A percentile compares a stretch with the other conserved stretches of the same genome.
Evolutionary conservation across 495 filamentous ascomycete genomes (phyloP).

Genomic region (Aspergillus haitiensis): DNA sequence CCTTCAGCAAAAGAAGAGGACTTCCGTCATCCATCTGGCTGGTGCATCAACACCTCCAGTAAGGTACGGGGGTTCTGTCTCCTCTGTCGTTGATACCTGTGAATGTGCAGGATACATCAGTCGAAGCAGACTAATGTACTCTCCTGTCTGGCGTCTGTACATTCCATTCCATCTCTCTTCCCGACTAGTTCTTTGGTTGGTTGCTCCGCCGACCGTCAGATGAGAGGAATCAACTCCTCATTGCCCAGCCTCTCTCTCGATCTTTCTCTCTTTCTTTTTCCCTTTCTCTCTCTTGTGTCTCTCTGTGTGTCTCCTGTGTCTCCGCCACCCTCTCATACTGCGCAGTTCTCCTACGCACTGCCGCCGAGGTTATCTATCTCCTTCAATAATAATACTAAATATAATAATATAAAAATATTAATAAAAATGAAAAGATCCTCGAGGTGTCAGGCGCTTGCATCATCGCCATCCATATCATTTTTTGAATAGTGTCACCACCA

Average conservation of each 20-base stretch:
- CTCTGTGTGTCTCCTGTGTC: too few relatives aligned
- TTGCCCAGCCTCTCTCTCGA: background rate
- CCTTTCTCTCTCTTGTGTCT: too few relatives aligned
- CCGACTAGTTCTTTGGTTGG: background rate
- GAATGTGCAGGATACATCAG: slow-evolving; percentile 2
- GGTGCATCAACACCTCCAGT: background rate
- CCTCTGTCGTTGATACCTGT: slow-evolving; percentile 1
- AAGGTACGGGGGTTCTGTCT: background rate
- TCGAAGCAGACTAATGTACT: too few relatives aligned
- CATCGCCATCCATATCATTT: background rate
- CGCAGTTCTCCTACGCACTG: too few relatives aligned
- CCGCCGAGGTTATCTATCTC: background rate
- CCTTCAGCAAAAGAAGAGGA: background rate
- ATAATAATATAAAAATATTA: background rate
- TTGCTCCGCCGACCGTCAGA: background rate
- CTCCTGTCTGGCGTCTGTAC: too few relatives aligned
- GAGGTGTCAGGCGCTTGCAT: background rate
- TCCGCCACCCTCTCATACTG: too few relatives aligned
- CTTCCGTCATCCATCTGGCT: background rate
- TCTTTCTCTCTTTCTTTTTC: background rate
- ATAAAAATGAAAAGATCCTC: background rate
- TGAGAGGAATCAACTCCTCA: background rate
- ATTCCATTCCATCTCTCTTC: background rate
- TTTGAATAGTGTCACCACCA: background rate
- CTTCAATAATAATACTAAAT: background rate